Evolutionary conservation across 768 basidiomycete genomes (phyloP), one percentile per base, ranked within the genome.

Genomic region (Leccinum barrowsii): DNA sequence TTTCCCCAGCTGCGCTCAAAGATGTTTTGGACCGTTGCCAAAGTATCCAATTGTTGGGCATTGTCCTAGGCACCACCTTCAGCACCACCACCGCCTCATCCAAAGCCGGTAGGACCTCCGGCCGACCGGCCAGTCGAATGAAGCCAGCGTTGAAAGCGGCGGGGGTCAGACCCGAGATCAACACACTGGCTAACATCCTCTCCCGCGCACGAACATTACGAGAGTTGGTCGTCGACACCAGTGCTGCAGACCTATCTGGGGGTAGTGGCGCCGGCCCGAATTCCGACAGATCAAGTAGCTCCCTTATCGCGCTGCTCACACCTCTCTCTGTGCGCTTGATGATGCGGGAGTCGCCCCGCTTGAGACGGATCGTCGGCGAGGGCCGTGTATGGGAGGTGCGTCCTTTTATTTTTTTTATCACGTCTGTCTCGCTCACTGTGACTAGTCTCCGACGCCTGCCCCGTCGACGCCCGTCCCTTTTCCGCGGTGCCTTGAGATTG

Each of bases 381-480:
- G 76, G 77, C 17, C 74, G 83, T 40, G 66, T 80, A 11, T 87
- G 85, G 85, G 81, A 74, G 61, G 85, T 85, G 61, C 55, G 81
- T 75, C 5, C 46, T 32, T 51, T 28, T 28, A 3, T 24, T 19
- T 2, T 32, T 10, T 46, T 13, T 1, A 28, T 12, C 6, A 17
- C 21, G 2, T 35, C 10, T 19, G 30, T 3, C 15, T 24, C 4
- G 30, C 24, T 50, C 49, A 50, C 10, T 15, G 5, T 17, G 15
- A 48, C 35, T 19, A 68, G 67, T 68, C 67, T 13, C 4, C 49
- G 5, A 61, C 60, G 17, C 65, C 65, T 1, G 48, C 28, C 1
- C 59, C 62, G 17, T 37, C 61, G 1, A 50, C 51, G 3, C 55
- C 67, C 2, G 22, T 55, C 7, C 56, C 62, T 10, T 59, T 49